Percentiles rank a stretch among this genome's conserved stretches.
These are phyloP conservation scores for Tetrapisispora pingtungensis DNA, from an alignment of 805 yeast species.

Conservation along the genomic window DNA sequence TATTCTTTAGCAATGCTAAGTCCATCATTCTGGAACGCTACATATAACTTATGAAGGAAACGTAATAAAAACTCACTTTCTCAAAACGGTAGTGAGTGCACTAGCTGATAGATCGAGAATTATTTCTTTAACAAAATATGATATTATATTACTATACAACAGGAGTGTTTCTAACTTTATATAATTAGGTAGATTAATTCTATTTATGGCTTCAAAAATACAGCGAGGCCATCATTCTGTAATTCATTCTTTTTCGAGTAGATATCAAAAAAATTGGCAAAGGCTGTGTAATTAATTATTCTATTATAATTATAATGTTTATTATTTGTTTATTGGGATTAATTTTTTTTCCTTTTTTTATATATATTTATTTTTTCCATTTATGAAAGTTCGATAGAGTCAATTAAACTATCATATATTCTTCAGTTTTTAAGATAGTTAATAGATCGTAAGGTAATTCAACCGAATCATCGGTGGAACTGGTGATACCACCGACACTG, in stretches of 20 bases:
- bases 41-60: too few species aligned
- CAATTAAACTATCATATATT: conserved; percentile 43
- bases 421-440: conserved; percentile 47
- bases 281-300: too few species aligned
- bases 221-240: too few species aligned
- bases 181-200: neutral
- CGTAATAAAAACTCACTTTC: too few species aligned
- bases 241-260: neutral
- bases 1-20: too few species aligned
- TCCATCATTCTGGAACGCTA: too few species aligned
- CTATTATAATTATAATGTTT: neutral
- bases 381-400: neutral
- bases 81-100: too few species aligned
- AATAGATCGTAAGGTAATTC: conserved; percentile 64
- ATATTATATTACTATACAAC: conserved; percentile 2
- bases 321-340: neutral
- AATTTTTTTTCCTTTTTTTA: neutral
- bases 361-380: neutral
- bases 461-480: conserved; percentile 38
- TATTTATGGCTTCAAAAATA: neutral
- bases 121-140: neutral
- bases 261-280: too few species aligned
- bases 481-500: conserved; percentile 48
- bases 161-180: conserved; percentile 2
- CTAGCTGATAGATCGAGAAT: too few species aligned